A percentile compares a stretch with the other conserved stretches of the same genome.
Evolutionary conservation across 371 early-diverging fungal species (phyloP).

Genomic region (Actinomortierella wolfii): DNA sequence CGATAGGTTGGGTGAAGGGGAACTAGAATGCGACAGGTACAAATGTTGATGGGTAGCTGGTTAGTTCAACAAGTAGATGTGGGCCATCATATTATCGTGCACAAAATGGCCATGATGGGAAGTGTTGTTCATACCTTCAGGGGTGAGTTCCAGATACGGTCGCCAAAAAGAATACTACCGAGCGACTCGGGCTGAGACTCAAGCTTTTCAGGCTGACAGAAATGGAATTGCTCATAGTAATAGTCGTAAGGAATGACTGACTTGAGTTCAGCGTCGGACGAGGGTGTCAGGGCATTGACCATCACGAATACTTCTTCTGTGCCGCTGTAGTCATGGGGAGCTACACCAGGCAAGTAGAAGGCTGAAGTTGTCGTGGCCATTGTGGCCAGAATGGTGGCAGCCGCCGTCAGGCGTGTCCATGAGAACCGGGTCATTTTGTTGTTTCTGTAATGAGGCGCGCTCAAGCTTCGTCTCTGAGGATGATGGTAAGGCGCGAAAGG

Average conservation of each 20-base stretch:
- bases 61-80: too few relatives aligned
- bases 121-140: conserved; percentile 83
- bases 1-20: conserved; percentile 57
- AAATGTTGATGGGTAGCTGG: too few relatives aligned
- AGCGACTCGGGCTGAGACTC: conserved; percentile 77
- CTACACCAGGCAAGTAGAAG: conserved; percentile 95
- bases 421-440: too few relatives aligned
- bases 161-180: conserved; percentile 95
- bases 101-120: too few relatives aligned
- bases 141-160: conserved; percentile 86
- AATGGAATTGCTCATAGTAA: conserved; percentile 82
- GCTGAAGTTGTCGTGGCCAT: conserved; percentile 16
- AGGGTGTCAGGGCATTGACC: conserved; percentile 90
- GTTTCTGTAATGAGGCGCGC: too few relatives aligned
- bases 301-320: conserved; percentile 73
- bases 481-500: too few relatives aligned
- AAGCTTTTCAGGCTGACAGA: conserved; percentile 76
- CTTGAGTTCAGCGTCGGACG: conserved; percentile 63
- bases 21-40: conserved; percentile 48
- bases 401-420: conserved; percentile 4
- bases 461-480: too few relatives aligned
- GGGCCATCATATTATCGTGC: too few relatives aligned
- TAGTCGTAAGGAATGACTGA: conserved; percentile 88
- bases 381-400: not conserved
- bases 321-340: conserved; percentile 83